Percentiles rank a stretch among this genome's conserved stretches.
These are phyloP conservation scores for Selenicereus undatus DNA, from an alignment of 148 eudicot species.

Conservation along the genomic window DNA sequence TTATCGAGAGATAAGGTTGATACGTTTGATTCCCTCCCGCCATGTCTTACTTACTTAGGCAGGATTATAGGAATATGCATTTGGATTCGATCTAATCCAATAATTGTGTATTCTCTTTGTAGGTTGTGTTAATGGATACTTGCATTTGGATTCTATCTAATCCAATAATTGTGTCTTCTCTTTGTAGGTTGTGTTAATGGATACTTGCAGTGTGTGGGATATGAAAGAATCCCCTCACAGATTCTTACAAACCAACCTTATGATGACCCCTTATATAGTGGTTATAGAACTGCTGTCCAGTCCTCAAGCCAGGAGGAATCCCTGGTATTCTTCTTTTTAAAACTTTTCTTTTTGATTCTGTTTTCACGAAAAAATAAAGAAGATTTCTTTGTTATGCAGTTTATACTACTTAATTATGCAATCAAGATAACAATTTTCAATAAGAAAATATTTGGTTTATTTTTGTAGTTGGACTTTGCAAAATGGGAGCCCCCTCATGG, in stretches of 20 bases:
- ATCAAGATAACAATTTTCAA: too few species aligned
- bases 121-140: conserved; percentile 56
- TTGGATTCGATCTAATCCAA: too few species aligned
- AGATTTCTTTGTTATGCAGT: too few species aligned
- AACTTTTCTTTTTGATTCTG: too few species aligned
- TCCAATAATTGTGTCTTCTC: background rate
- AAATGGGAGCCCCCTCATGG: conserved; percentile 69
- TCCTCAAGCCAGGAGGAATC: conserved; percentile 50
- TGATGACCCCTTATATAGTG: conserved; percentile 53
- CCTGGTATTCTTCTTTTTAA: conserved; percentile 32
- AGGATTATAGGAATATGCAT: too few species aligned
- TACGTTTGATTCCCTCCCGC: background rate
- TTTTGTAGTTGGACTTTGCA: conserved; percentile 46
- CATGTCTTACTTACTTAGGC: too few species aligned
- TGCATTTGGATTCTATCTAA: conserved; percentile 15
- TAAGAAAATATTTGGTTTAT: background rate
- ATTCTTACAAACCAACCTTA: conserved; percentile 49
- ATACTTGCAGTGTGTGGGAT: conserved; percentile 49
- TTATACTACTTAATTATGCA: too few species aligned
- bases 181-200: conserved; percentile 50
- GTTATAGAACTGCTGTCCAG: conserved; percentile 48
- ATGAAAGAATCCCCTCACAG: conserved; percentile 47
- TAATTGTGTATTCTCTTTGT: conserved; percentile 2
- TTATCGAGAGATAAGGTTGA: background rate
- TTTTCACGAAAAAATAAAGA: too few species aligned